A percentile compares a stretch with the other conserved stretches of the same genome.
Evolutionary conservation across 129 eudicot species (phyloP).

Genomic region (Helianthus tuberosus): DNA sequence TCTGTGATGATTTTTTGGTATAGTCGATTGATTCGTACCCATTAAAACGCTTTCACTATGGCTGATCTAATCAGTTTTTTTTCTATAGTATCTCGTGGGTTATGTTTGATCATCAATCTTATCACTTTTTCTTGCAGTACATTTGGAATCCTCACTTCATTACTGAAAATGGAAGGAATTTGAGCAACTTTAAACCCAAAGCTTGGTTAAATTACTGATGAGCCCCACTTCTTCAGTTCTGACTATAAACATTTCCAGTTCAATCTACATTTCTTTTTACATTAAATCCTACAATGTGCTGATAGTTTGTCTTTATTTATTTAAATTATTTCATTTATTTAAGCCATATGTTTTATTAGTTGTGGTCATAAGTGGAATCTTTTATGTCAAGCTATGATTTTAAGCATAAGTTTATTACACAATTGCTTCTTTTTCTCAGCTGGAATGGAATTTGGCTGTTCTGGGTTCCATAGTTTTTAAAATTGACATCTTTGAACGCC

Average conservation of each 20-base stretch:
- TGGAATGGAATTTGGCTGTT: background rate
- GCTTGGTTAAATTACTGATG: background rate
- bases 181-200: no score
- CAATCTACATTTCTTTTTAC: background rate
- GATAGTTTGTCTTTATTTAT: background rate
- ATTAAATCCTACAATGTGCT: background rate
- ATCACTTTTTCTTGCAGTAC: no score
- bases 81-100: no score
- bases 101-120: no score
- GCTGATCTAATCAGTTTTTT: no score
- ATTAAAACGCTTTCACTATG: no score
- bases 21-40: no score
- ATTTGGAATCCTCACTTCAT: no score
- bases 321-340: background rate
- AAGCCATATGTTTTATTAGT: background rate
- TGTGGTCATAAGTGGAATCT: background rate
- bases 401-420: background rate
- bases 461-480: background rate
- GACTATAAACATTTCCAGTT: conserved; percentile 4
- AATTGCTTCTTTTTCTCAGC: conserved; percentile 2
- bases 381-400: background rate
- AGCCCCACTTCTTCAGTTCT: conserved; percentile 12
- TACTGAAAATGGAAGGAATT: no score
- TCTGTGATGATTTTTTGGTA: no score
- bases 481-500: background rate